phyloP scores from a whole-genome alignment of 306 rosid genomes.

The Dryas octopetala region DNA sequence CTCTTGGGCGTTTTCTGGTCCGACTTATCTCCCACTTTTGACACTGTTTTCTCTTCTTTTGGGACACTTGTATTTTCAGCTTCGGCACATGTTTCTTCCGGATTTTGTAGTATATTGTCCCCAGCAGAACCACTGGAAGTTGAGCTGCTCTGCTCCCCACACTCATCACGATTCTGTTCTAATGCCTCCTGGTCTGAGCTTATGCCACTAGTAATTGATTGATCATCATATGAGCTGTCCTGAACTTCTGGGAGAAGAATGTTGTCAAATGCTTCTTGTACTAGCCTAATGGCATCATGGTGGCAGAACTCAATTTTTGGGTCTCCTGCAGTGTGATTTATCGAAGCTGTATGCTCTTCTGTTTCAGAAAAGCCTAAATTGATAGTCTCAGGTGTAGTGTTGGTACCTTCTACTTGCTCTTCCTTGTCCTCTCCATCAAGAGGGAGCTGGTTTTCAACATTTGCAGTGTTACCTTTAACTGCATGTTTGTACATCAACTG shows the following conservation, averaged over 20 bases:
- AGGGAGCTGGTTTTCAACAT: conserved; percentile 33
- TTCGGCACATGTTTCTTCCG: conserved; percentile 18
- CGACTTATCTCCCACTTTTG: conserved; percentile 36
- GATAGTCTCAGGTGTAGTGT: conserved; percentile 19
- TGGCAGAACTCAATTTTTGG: conserved; percentile 27
- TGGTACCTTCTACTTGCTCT: conserved; percentile 38
- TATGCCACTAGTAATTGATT: conserved; percentile 25
- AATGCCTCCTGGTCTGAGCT: conserved; percentile 30
- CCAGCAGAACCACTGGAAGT: conserved; percentile 27
- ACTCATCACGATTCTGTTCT: conserved; percentile 32
- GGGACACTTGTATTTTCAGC: conserved; percentile 14
- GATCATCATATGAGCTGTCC: conserved; percentile 34
- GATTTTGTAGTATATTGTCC: conserved; percentile 14
- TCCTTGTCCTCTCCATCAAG: conserved; percentile 30
- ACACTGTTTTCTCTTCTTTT: conserved; percentile 41
- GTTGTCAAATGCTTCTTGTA: conserved; percentile 80
- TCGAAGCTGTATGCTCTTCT: conserved; percentile 30
- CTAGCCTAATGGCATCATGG: conserved; percentile 55
- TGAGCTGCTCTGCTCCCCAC: conserved; percentile 26
- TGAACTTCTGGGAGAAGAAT: conserved; percentile 79
- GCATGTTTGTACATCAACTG: conserved; percentile 78
- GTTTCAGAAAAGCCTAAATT: conserved; percentile 29
- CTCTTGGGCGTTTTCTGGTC: conserved; percentile 46
- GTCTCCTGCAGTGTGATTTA: conserved; percentile 31
- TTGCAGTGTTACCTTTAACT: conserved; percentile 34